Conservation (phyloP, 2,329 filamentous ascomycete species). For the Diaporthe citri region DNA sequence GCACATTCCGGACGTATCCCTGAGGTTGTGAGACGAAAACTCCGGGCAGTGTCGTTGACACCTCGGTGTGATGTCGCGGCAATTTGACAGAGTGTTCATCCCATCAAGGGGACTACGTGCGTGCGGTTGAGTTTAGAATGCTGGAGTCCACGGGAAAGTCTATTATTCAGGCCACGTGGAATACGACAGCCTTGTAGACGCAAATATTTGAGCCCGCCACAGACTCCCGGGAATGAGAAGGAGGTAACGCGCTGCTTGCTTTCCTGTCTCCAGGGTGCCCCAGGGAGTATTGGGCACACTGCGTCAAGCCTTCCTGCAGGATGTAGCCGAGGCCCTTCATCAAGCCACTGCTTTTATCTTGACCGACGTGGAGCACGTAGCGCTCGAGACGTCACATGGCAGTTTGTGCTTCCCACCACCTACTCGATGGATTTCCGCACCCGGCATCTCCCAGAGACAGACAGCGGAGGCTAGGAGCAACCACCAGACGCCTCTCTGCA, state of each 20-base stretch:
- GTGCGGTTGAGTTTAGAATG: not conserved
- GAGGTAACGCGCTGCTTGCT: not conserved
- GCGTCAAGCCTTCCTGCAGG: conserved; percentile 28
- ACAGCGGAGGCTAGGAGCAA: conserved; percentile 6
- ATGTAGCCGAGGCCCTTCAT: not conserved
- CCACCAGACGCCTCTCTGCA: not conserved
- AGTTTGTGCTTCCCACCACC: conserved; percentile 8
- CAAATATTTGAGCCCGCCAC: not conserved
- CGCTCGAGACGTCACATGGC: conserved; percentile 20
- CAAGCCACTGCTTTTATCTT: not conserved
- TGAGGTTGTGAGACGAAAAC: not conserved
- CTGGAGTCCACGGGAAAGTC: not conserved
- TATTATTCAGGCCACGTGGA: not conserved
- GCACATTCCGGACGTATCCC: conserved; percentile 19
- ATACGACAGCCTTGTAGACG: not conserved
- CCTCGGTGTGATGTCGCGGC: not conserved
- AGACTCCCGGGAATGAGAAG: not conserved
- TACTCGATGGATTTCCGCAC: not conserved
- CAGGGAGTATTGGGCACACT: conserved; percentile 17
- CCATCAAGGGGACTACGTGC: too few species aligned
- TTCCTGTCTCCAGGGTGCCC: conserved; percentile 3
- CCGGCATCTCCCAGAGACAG: not conserved
- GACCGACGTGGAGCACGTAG: conserved; percentile 16
- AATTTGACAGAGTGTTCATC: not conserved
- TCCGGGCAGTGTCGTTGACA: not conserved